Evolutionary conservation across 768 basidiomycete genomes (phyloP), one percentile per base, ranked within the genome.

Genomic region (Leccinum subtestaceum): DNA sequence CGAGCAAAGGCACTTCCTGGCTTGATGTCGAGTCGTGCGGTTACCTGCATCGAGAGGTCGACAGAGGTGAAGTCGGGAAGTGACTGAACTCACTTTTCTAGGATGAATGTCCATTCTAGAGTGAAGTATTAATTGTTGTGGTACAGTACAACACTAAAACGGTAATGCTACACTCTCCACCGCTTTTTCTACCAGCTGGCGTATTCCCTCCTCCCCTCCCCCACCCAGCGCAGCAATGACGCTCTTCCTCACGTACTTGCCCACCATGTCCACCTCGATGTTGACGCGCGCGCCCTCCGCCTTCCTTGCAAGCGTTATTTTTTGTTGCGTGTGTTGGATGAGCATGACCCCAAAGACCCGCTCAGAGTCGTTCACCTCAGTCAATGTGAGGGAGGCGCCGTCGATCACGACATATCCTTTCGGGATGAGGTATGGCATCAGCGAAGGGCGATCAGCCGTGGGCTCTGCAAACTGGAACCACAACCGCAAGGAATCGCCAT

Each of bases 401-500:
- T 99, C 97, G 64, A 99, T 84, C 10, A 95, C 85, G 60, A 98
- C 81, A 73, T 94, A 99, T 56, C 97, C 97, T 72, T 99, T 99
- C 29, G 88, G 85, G 60, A 98, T 91, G 62, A 99, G 78, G 73
- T 93, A 95, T 1, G 82, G 85, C 50, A 94, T 74, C 45, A 95
- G 78, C 6, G 85, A 86, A 2, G 86, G 84, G 25, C 84, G 79
- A 19, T 77, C 72, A 0, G 77, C 71, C 2, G 85, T 87, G 46
- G 84, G 76, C 59, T 82, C 81, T 0, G 85, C 80, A 47, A 96
- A 77, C 67, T 88, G 81, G 78, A 99, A 97, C 50, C 81, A 81
- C 61, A 95, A 74, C 12, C 95, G 86, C 61, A 97, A 71, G 12
- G 97, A 97, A 67, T 95, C 93, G 3, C 94, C 96, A 67, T 98